A percentile compares a stretch with the other conserved stretches of the same genome.
Evolutionary conservation across 306 rosid species (phyloP).

Genomic region (Glycine tomentella): DNA sequence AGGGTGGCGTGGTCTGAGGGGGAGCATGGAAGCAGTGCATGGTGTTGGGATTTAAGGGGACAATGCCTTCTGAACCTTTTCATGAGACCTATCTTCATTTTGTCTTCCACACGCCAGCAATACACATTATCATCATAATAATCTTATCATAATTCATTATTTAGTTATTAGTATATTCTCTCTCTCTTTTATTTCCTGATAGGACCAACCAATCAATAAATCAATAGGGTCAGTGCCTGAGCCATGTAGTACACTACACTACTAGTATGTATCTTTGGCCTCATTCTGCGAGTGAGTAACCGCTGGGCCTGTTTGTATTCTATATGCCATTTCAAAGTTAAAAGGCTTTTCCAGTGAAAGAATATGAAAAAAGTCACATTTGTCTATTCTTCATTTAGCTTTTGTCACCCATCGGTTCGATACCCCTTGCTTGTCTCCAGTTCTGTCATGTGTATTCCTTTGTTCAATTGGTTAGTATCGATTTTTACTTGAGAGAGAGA

Average conservation of each 20-base stretch:
- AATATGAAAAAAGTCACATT: background rate
- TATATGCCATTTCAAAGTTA: no score
- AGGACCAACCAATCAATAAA: constrained; percentile 1
- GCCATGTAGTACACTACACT: background rate
- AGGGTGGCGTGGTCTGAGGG: constrained; percentile 65
- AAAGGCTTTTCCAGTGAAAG: no score
- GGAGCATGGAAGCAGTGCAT: constrained; percentile 55
- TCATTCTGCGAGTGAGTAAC: background rate
- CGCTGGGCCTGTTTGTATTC: no score
- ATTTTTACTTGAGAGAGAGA: background rate
- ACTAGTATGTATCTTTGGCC: background rate
- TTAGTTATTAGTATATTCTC: background rate
- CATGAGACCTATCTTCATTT: no score
- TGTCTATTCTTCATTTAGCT: constrained; percentile 31
- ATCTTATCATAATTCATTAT: background rate
- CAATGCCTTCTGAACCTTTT: no score
- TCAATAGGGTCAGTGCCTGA: background rate
- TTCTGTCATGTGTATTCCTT: background rate
- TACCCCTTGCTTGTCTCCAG: background rate
- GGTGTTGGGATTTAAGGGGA: constrained; percentile 52
- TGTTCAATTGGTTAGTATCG: background rate
- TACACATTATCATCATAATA: background rate
- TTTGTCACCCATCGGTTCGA: no score
- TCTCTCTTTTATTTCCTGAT: background rate
- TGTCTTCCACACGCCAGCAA: constrained; percentile 27